Base-by-base conservation (phyloP, 805 yeast genomes). In the Lipomyces kockii region DNA sequence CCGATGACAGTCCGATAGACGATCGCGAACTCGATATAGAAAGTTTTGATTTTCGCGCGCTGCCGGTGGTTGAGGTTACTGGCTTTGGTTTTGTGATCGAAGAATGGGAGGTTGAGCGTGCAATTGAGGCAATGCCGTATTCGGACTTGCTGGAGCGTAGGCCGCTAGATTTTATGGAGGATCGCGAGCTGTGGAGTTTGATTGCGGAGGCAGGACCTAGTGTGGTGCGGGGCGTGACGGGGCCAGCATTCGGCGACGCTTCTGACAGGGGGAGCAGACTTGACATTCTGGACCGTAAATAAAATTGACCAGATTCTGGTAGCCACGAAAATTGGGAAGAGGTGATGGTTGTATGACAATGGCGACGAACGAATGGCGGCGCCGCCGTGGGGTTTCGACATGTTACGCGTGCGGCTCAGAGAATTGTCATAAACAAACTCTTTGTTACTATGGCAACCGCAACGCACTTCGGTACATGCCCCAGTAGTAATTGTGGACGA, bases 221-320 rank as follows among this genome's bases (percentile, higher is more conserved):
- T 22, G 12, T 1, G 37, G 58, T 34, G 22, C 35, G 46, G 32
- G 35, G 46, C 25, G 46, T 43, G 49, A 43, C 49, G n/a, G 59
- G 25, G 20, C 39, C 43, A 14, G 8, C 12, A 27, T 56, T 56
- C 12, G 46, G 46, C 59, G 59, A 56, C 39, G 59, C 46, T 17
- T 56, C 59, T n/a, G 12, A 8, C 25, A 56, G 59, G n/a, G 59
- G 59, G 6, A 43, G 49, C 22, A 43, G 20, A 43, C 49, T n/a
- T 43, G 49, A 43, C 49, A 43, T 43, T 43, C 22, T 43, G 49
- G 14, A 43, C 25, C 49, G 49, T n/a, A 3, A 43, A 43, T 43
- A 43, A 17, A 17, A n/a, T n/a, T n/a, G 7, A 43, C 14, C 8
- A 17, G 14, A 17, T 43, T 43, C 49, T n/a, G 22, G 22, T 43